Conservation (phyloP, 2,329 filamentous ascomycete genomes). For the Coniochaeta pulveracea region DNA sequence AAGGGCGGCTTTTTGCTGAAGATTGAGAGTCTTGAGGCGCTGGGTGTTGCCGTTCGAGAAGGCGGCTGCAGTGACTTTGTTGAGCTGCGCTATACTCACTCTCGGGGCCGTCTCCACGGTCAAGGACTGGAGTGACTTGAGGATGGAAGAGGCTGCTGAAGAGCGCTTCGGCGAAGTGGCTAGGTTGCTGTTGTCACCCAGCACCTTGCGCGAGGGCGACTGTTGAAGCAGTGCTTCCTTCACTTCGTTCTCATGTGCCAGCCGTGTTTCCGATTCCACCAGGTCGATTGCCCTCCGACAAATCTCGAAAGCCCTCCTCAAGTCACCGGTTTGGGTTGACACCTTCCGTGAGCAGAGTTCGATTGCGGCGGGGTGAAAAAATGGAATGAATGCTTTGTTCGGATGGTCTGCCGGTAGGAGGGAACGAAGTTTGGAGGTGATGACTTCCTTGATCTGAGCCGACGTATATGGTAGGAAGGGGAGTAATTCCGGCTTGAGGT, state of each 20-base stretch:
- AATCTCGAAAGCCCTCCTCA: constrained; percentile 92
- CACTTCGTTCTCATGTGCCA: constrained; percentile 55
- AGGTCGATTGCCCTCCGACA: constrained; percentile 82
- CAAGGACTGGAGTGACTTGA: constrained; percentile 45
- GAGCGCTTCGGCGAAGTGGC: constrained; percentile 28
- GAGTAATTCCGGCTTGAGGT: constrained; percentile 78
- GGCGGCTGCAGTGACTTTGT: constrained; percentile 77
- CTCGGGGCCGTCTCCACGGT: constrained; percentile 75
- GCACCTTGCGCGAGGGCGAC: constrained; percentile 62
- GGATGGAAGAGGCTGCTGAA: constrained; percentile 34
- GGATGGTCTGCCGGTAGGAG: constrained; percentile 49
- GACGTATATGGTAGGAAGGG: constrained; percentile 91
- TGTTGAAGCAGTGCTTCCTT: constrained; percentile 44
- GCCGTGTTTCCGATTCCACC: constrained; percentile 72
- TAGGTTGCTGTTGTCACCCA: constrained; percentile 73
- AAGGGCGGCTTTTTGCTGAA: constrained; percentile 92
- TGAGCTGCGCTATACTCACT: constrained; percentile 82
- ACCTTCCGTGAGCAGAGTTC: constrained; percentile 93
- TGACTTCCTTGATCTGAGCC: constrained; percentile 74
- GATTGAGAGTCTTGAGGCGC: constrained; percentile 74
- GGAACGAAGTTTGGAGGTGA: constrained; percentile 71
- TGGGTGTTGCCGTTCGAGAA: constrained; percentile 85
- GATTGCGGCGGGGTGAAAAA: constrained; percentile 87
- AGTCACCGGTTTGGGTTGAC: constrained; percentile 82
- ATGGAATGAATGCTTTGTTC: constrained; percentile 57